These are phyloP conservation scores for Backusella parvicylindrica DNA, from an alignment of 192 early-diverging fungal species.

Conservation along the genomic window DNA sequence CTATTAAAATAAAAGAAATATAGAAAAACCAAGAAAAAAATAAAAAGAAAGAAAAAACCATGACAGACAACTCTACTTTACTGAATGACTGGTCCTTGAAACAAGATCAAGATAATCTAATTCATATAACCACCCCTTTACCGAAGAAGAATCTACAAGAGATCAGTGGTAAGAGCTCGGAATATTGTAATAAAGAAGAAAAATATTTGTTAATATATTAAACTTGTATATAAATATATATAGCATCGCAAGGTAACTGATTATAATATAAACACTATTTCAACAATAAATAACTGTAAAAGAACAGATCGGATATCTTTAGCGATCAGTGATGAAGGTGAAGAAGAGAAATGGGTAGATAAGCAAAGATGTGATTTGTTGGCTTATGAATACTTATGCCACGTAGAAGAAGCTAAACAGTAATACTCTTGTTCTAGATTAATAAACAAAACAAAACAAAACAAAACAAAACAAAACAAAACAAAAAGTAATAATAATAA, in stretches of 20 bases:
- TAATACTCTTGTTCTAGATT: slow-evolving; percentile 34
- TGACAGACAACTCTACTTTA: not conserved
- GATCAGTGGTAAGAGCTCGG: not conserved
- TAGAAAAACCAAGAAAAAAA: slow-evolving; percentile 6
- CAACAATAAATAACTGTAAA: slow-evolving; percentile 25
- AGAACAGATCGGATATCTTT: slow-evolving; percentile 26
- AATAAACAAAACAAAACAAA: not conserved
- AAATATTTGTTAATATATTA: not conserved
- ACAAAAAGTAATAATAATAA: too few relatives aligned
- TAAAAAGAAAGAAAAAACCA: not conserved
- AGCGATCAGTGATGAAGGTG: slow-evolving; percentile 17
- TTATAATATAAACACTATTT: not conserved
- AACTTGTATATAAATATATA: not conserved
- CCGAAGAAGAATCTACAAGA: not conserved
- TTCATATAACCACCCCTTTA: not conserved
- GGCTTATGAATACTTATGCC: slow-evolving; percentile 99
- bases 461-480: too few relatives aligned
- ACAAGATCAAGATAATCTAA: not conserved
- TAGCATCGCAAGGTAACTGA: not conserved
- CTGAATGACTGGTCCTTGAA: not conserved
- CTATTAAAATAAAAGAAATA: not conserved
- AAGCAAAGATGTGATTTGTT: slow-evolving; percentile 85
- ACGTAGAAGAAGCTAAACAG: slow-evolving; percentile 98
- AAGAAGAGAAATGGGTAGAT: slow-evolving; percentile 41
- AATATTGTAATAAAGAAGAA: not conserved